phyloP scores from a whole-genome alignment of 1,284 basidiomycete genomes.

The Irpex rosettiformis region DNA sequence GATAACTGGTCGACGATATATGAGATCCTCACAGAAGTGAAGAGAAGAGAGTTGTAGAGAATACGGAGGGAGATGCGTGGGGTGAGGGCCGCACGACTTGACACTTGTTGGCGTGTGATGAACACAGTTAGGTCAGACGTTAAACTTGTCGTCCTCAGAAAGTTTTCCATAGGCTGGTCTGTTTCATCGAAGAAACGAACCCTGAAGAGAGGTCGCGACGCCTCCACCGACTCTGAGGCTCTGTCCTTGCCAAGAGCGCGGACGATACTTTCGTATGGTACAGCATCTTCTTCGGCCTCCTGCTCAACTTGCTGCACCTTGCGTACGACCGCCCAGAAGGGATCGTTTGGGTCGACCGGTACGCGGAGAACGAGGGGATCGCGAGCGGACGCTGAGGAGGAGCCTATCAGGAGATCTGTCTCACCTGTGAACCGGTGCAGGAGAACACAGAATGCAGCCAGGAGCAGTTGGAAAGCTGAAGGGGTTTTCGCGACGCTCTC shows the following conservation, averaged over 20 bases:
- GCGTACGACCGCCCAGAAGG: conserved; percentile 90
- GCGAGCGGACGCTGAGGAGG: conserved; percentile 76
- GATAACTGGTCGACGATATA: conserved; percentile 87
- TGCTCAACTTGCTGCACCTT: conserved; percentile 82
- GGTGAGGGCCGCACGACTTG: conserved; percentile 66
- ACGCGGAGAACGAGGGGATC: conserved; percentile 86
- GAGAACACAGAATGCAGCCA: conserved; percentile 89
- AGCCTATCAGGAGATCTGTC: conserved; percentile 91
- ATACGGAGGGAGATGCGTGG: conserved; percentile 83
- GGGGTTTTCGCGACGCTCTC: conserved; percentile 53
- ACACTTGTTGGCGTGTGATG: conserved; percentile 63
- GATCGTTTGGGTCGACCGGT: conserved; percentile 82
- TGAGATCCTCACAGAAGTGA: conserved; percentile 77
- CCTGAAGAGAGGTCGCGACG: conserved; percentile 73
- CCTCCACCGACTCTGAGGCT: conserved; percentile 47
- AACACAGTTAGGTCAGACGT: conserved; percentile 92
- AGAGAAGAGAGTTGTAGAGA: conserved; percentile 94
- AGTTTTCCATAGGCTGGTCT: conserved; percentile 68
- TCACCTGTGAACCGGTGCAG: conserved; percentile 97
- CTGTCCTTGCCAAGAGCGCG: conserved; percentile 69
- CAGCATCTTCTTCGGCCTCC: conserved; percentile 80
- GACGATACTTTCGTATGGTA: conserved; percentile 84
- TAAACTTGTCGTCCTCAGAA: conserved; percentile 76
- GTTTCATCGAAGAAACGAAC: conserved; percentile 97
- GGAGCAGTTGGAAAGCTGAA: conserved; percentile 88